These are phyloP conservation scores for Agroathelia rolfsii DNA, from an alignment of 1,284 basidiomycete species.

Conservation along the genomic window DNA sequence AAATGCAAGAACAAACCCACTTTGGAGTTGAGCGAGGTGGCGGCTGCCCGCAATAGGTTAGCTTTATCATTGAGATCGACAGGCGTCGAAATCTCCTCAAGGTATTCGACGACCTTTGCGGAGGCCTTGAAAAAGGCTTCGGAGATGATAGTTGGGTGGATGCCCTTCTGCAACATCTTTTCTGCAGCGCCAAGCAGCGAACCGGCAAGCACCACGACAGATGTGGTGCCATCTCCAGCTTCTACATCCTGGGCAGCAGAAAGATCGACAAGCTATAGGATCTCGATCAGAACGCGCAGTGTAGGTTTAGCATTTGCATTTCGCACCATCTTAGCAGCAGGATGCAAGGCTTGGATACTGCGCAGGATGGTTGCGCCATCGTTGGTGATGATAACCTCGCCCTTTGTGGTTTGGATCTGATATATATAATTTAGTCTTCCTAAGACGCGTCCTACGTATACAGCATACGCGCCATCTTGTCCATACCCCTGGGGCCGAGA, in stretches of 20 bases:
- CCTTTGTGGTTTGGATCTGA: conserved; percentile 95
- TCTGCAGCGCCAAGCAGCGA: conserved; percentile 90
- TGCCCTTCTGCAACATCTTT: conserved; percentile 94
- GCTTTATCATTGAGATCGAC: conserved; percentile 88
- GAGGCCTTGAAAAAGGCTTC: conserved; percentile 94
- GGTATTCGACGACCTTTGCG: conserved; percentile 86
- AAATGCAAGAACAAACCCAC: conserved; percentile 28
- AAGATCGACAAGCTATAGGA: conserved; percentile 80
- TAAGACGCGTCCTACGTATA: too few species aligned
- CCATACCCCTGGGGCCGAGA: conserved; percentile 97
- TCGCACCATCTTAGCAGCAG: conserved; percentile 92
- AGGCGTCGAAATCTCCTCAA: conserved; percentile 89
- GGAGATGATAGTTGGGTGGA: conserved; percentile 96
- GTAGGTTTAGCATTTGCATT: conserved; percentile 7
- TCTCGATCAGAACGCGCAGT: conserved; percentile 11
- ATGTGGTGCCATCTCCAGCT: conserved; percentile 98
- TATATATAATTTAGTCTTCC: too few species aligned
- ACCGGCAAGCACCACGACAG: conserved; percentile 94
- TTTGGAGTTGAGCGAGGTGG: conserved; percentile 95
- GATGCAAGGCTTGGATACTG: conserved; percentile 96
- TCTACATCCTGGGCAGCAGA: conserved; percentile 98
- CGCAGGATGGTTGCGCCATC: conserved; percentile 98
- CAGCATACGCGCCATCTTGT: conserved; percentile 81
- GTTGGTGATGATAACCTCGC: conserved; percentile 97
- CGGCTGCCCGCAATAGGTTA: conserved; percentile 84